Evolutionary conservation across 192 early-diverging fungal genomes (phyloP).

Genomic region (Mortierella hygrophila): DNA sequence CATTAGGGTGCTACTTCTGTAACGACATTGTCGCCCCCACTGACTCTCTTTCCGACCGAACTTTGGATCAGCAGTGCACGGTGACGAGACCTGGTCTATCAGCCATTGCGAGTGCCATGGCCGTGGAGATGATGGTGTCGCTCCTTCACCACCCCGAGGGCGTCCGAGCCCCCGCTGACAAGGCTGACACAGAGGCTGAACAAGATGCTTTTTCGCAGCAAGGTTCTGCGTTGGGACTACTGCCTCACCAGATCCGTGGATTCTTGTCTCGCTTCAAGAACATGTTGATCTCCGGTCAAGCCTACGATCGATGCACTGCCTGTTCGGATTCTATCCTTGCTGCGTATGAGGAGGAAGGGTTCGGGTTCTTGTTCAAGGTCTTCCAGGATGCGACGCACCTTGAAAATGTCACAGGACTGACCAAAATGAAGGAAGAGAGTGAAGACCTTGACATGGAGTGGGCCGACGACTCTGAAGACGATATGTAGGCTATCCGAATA

Average conservation of each 20-base stretch:
- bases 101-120: constrained; percentile 85
- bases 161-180: constrained; percentile 63
- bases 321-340: constrained; percentile 80
- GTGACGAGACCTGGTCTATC: constrained; percentile 97
- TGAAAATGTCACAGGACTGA: constrained; percentile 90
- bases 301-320: constrained; percentile 92
- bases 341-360: constrained; percentile 75
- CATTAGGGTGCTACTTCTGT: constrained; percentile 97
- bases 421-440: constrained; percentile 82
- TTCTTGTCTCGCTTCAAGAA: constrained; percentile 90
- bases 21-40: constrained; percentile 98
- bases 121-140: constrained; percentile 93
- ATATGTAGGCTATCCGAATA: constrained; percentile 18
- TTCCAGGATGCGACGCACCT: constrained; percentile 82
- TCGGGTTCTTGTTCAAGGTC: constrained; percentile 80
- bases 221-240: constrained; percentile 71
- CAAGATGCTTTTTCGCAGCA: neutral
- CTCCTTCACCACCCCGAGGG: constrained; percentile 85
- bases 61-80: constrained; percentile 98
- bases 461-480: constrained; percentile 71
- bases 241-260: constrained; percentile 96
- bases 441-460: constrained; percentile 86
- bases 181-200: constrained; percentile 57
- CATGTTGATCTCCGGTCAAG: constrained; percentile 83
- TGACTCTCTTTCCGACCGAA: constrained; percentile 93